These are phyloP conservation scores for Solanum chiquidenum DNA, from an alignment of 257 asterid species.

Conservation along the genomic window DNA sequence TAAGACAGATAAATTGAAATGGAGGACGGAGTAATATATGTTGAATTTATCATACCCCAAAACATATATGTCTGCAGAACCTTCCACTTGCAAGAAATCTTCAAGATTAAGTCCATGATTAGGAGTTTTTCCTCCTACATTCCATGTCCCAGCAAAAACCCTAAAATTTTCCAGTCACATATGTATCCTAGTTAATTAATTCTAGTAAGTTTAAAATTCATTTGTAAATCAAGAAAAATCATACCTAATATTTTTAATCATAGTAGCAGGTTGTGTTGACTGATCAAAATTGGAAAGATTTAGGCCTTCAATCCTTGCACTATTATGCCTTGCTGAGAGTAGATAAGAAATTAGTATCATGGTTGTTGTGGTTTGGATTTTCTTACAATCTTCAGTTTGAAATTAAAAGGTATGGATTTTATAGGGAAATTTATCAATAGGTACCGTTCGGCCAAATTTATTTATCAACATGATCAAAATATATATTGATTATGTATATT, in stretches of 20 bases:
- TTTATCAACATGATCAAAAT: no score
- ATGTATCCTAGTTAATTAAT: not conserved
- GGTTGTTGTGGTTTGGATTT: not conserved
- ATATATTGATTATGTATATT: no score
- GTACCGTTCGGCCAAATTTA: not conserved
- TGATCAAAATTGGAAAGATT: conserved; percentile 35
- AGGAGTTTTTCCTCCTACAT: conserved; percentile 86
- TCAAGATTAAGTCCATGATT: conserved; percentile 64
- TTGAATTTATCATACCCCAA: conserved; percentile 46
- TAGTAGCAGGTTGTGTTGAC: conserved; percentile 36
- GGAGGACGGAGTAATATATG: not conserved
- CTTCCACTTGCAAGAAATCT: conserved; percentile 85
- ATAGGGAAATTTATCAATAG: not conserved
- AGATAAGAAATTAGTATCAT: conserved; percentile 8
- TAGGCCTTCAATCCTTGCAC: conserved; percentile 43
- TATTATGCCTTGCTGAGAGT: conserved; percentile 59
- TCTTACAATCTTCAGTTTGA: not conserved
- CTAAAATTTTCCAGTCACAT: conserved; percentile 16
- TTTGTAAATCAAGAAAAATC: not conserved
- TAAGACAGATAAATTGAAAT: not conserved
- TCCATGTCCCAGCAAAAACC: conserved; percentile 89
- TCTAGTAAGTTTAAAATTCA: not conserved
- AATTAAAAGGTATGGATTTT: not conserved
- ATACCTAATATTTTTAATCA: conserved; percentile 59
- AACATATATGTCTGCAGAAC: conserved; percentile 75